Percentiles rank a stretch among this genome's conserved stretches.
These are phyloP conservation scores for Candida alai DNA, from an alignment of 805 yeast genomes.

Conservation along the genomic window DNA sequence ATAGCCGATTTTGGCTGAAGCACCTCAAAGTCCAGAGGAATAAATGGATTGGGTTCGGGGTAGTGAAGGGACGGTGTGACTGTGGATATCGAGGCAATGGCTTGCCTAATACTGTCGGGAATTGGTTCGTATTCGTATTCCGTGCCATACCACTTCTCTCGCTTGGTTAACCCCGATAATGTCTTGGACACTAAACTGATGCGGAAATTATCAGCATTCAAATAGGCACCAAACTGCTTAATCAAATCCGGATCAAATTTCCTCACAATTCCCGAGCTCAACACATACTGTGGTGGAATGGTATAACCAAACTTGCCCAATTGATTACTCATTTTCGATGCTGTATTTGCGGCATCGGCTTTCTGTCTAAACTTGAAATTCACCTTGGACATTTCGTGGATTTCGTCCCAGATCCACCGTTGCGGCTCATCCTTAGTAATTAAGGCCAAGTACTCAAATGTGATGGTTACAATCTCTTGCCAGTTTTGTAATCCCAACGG, in stretches of 20 bases:
- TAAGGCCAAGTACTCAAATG: conserved; percentile 74
- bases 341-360: conserved; percentile 65
- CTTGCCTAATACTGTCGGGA: conserved; percentile 31
- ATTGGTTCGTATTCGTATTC: conserved; percentile 55
- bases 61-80: conserved; percentile 41
- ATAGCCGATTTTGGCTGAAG: conserved; percentile 28
- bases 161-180: conserved; percentile 41
- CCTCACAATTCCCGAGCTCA: conserved; percentile 54
- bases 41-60: conserved; percentile 75
- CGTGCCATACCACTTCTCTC: conserved; percentile 91
- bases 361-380: conserved; percentile 82
- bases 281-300: conserved; percentile 62
- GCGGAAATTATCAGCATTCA: conserved; percentile 60
- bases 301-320: conserved; percentile 47
- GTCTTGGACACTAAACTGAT: conserved; percentile 50
- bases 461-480: conserved; percentile 51
- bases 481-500: conserved; percentile 64
- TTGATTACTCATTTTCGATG: conserved; percentile 58
- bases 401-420: conserved; percentile 77
- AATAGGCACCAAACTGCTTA: conserved; percentile 41
- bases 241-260: conserved; percentile 57
- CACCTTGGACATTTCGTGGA: conserved; percentile 61
- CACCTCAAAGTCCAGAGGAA: conserved; percentile 75
- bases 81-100: conserved; percentile 22
- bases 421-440: conserved; percentile 56